Evolutionary conservation across 345 rosid species (phyloP), one percentile per base, ranked within the genome.

Genomic region (Lenwebbia sp.): DNA sequence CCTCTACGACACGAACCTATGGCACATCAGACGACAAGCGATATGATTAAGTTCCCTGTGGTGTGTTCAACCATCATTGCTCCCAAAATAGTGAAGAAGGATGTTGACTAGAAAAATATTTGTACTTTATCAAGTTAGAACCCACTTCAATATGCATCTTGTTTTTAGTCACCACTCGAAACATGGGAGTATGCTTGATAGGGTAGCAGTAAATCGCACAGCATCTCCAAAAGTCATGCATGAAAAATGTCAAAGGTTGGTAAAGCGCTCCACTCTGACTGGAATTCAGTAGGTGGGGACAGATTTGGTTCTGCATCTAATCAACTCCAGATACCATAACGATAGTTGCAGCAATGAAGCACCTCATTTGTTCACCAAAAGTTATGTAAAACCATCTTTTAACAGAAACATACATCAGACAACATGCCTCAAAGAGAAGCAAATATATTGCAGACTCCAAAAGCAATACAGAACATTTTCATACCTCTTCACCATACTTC

Each of bases 1-100:
- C 99, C 90, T 97, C 98, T 44, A 97, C 96, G n/a, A 97, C 98
- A 83, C 99, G 96, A 51, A 97, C 99, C 99, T 97, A 89, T 74
- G 26, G 65, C 83, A 88, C 30, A 87, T 76, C 17, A 86, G 41
- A 56, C 12, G 76, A 41, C 54, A 84, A 83, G 44, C 40, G 51
- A 30, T n/a, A 82, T 25, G 1, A 33, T 26, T 82, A 51, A 50
- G 22, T 12, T 54, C 41, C 53, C 56, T 40, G 44, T 1, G 4
- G 25, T 30, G 76, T 21, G 81, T 62, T 52, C 47, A 14, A 55
- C 52, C 49, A 55, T 22, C 60, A 33, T 65, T 40, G 75, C 75
- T 55, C 50, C 17, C 53, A 84, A 84, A 84, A 23, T 25, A 54
- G 56, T 41, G 49, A 37, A 82, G 49, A 50, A 60, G 28, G 30